Evolutionary conservation across 2,329 filamentous ascomycete genomes (phyloP).

Genomic region (Arthrobotrys iridis): DNA sequence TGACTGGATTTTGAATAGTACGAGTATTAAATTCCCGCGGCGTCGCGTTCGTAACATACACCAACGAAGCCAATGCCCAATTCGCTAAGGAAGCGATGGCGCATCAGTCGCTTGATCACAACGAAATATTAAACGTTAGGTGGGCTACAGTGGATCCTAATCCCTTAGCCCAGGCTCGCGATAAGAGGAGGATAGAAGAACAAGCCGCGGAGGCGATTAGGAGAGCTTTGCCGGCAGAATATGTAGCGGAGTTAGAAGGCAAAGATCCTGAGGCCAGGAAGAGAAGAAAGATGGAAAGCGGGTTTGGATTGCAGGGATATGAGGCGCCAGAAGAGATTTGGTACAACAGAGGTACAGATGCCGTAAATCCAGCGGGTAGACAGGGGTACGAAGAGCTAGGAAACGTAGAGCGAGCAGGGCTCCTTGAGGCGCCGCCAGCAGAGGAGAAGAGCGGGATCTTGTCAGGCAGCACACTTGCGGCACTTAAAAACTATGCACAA

Average conservation of each 20-base stretch:
- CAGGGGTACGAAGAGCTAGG: constrained; percentile 65
- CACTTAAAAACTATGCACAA: constrained; percentile 70
- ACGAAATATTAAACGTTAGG: constrained; percentile 91
- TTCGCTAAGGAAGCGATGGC: constrained; percentile 97
- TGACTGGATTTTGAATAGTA: constrained; percentile 62
- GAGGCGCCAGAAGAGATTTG: constrained; percentile 94
- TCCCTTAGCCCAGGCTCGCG: constrained; percentile 89
- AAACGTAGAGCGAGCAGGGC: constrained; percentile 61
- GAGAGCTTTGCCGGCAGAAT: constrained; percentile 85
- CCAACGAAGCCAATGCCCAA: constrained; percentile 86
- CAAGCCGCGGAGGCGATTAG: constrained; percentile 95
- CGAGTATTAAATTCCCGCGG: constrained; percentile 88
- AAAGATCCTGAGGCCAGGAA: constrained; percentile 87
- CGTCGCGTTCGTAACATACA: constrained; percentile 94
- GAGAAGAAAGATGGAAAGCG: constrained; percentile 86
- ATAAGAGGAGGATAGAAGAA: constrained; percentile 88
- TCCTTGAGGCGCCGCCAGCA: constrained; percentile 60
- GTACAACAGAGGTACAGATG: constrained; percentile 80
- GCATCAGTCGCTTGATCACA: constrained; percentile 89
- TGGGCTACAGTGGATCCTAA: constrained; percentile 98
- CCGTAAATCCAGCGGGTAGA: constrained; percentile 72
- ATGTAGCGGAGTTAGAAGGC: constrained; percentile 92
- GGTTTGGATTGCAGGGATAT: constrained; percentile 88
- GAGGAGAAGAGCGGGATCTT: constrained; percentile 73
- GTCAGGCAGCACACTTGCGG: constrained; percentile 81